Conservation (phyloP, 805 yeast species). For the Danielia oregonensis region DNA sequence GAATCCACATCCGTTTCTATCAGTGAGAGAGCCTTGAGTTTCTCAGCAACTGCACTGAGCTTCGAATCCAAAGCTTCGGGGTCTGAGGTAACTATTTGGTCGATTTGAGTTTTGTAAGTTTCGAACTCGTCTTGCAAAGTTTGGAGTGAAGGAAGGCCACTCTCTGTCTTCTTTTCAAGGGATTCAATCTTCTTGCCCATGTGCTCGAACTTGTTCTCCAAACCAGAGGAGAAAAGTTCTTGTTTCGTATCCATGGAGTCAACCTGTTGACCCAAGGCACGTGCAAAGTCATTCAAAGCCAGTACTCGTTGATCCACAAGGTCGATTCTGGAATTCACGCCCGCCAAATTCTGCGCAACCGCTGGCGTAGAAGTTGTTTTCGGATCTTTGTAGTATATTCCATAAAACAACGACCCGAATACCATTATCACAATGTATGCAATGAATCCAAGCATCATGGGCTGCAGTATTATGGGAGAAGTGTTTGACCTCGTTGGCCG, state of each 20-base stretch:
- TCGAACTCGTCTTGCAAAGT: conserved; percentile 12
- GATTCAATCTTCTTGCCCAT: background rate
- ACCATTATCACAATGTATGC: conserved; percentile 2
- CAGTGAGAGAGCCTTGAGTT: conserved; percentile 13
- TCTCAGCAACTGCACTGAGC: conserved; percentile 15
- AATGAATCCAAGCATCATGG: conserved; percentile 3
- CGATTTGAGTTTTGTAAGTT: conserved; percentile 10
- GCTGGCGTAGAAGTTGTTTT: background rate
- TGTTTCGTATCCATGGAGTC: conserved; percentile 17
- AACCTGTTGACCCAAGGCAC: conserved; percentile 16
- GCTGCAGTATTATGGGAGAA: background rate
- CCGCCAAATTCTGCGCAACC: conserved; percentile 1
- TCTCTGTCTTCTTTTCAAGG: conserved; percentile 12
- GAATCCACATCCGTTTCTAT: conserved; percentile 12
- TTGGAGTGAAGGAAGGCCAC: conserved; percentile 5
- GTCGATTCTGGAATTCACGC: conserved; percentile 8
- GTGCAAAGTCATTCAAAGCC: conserved; percentile 14
- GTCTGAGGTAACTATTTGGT: conserved; percentile 5
- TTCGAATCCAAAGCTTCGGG: conserved; percentile 14
- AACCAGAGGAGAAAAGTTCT: conserved; percentile 10
- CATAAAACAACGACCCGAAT: background rate
- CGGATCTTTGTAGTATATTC: too few relatives aligned
- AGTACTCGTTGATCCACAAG: conserved; percentile 9
- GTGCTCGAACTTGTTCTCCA: conserved; percentile 16
- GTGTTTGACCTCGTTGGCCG: too few relatives aligned